These are phyloP conservation scores for Endocalyx cinctus DNA, from an alignment of 2,329 filamentous ascomycete species.

Conservation along the genomic window DNA sequence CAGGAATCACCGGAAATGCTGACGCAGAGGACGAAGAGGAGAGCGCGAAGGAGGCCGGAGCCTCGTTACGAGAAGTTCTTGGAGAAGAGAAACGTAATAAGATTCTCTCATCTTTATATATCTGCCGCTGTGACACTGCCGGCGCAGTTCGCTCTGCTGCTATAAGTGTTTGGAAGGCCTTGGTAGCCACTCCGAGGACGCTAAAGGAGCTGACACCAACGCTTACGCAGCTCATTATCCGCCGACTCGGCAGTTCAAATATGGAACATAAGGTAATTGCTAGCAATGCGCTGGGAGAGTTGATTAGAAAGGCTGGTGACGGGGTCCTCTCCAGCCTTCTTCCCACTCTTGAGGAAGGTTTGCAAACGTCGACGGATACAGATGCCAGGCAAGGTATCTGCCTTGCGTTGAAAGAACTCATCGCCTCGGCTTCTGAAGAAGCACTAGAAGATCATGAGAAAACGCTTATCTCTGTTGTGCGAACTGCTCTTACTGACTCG, in stretches of 20 bases:
- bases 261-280: conserved; percentile 99
- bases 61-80: conserved; percentile 88
- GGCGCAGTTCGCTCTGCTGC: conserved; percentile 85
- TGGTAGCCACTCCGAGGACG: conserved; percentile 86
- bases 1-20: conserved; percentile 77
- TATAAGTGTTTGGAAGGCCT: conserved; percentile 91
- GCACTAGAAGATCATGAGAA: conserved; percentile 92
- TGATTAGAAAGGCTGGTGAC: conserved; percentile 95
- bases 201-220: conserved; percentile 95
- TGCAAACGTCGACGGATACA: conserved; percentile 81
- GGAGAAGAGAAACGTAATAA: conserved; percentile 96
- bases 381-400: conserved; percentile 97
- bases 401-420: conserved; percentile 89
- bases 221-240: conserved; percentile 90
- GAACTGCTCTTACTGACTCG: conserved; percentile 84
- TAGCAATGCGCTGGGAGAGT: conserved; percentile 90
- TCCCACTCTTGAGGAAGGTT: conserved; percentile 86
- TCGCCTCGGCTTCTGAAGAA: conserved; percentile 81
- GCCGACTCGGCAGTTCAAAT: conserved; percentile 88
- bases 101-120: conserved; percentile 93
- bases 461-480: conserved; percentile 88
- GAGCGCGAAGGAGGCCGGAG: conserved; percentile 75
- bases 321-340: conserved; percentile 82
- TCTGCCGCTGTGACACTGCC: conserved; percentile 95
- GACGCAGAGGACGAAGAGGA: conserved; percentile 77